Percentiles rank a stretch among this genome's conserved stretches.
These are phyloP conservation scores for Trichophyton mentagrophytes DNA, from an alignment of 2,329 filamentous ascomycete genomes.

Conservation along the genomic window DNA sequence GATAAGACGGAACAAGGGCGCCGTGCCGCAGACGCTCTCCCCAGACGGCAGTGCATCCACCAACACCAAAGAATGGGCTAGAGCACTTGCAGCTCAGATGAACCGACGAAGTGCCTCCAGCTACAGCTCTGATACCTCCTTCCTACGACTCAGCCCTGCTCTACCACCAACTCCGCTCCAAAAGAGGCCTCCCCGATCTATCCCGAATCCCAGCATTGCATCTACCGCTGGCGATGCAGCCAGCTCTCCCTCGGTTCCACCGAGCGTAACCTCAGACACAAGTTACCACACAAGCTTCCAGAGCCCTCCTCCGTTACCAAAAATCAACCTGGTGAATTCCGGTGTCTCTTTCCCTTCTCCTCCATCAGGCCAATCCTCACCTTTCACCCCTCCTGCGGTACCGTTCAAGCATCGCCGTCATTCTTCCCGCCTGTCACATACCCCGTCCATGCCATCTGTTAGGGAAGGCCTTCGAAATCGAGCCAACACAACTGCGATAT, in stretches of 20 bases:
- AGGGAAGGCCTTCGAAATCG: slow-evolving; percentile 27
- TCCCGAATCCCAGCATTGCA: slow-evolving; percentile 17
- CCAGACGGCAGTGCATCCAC: slow-evolving; percentile 12
- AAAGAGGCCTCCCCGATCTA: slow-evolving; percentile 8
- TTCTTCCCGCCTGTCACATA: slow-evolving; percentile 23
- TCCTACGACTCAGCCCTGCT: slow-evolving; percentile 28
- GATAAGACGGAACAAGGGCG: slow-evolving; percentile 37
- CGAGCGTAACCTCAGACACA: slow-evolving; percentile 12
- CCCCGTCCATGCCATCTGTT: slow-evolving; percentile 22
- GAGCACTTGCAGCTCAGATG: slow-evolving; percentile 7
- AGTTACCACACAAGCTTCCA: slow-evolving; percentile 2
- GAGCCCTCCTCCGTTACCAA: background rate
- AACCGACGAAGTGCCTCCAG: slow-evolving; percentile 14
- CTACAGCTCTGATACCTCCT: slow-evolving; percentile 28
- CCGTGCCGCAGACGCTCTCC: slow-evolving; percentile 33
- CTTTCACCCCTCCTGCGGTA: slow-evolving; percentile 12
- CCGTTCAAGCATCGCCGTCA: slow-evolving; percentile 28
- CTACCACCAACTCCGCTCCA: slow-evolving; percentile 17
- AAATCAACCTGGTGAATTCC: slow-evolving; percentile 22
- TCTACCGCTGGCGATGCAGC: slow-evolving; percentile 13
- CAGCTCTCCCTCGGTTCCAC: slow-evolving; percentile 19
- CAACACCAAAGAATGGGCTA: slow-evolving; percentile 5
- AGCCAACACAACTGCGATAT: slow-evolving; percentile 34
- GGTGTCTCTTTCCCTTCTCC: slow-evolving; percentile 29
- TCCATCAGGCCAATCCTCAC: slow-evolving; percentile 20